Conservation (phyloP, 2,329 filamentous ascomycete genomes). For the Stagonosporopsis chrysanthemi region DNA sequence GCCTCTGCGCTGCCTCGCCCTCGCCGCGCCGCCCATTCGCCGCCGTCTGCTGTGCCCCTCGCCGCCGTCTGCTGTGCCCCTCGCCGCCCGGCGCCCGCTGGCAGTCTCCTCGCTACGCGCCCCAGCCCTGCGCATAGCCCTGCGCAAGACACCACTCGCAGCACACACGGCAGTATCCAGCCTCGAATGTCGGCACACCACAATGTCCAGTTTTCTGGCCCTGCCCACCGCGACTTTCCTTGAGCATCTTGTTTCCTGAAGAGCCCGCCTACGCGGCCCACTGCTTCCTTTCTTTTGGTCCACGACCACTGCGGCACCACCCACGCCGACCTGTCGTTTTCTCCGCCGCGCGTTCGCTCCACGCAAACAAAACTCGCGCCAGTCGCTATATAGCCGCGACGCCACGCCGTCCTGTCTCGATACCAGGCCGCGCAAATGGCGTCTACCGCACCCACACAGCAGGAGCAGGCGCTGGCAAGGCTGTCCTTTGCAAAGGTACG, state of each 20-base stretch:
- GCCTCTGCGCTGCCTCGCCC: constrained; percentile 14
- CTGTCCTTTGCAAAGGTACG: constrained; percentile 80
- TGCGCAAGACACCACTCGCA: constrained; percentile 10
- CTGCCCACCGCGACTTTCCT: constrained; percentile 58
- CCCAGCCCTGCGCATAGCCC: constrained; percentile 21
- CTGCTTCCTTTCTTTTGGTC: constrained; percentile 41
- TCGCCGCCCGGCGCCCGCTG: constrained; percentile 1
- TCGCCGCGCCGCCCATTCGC: constrained; percentile 5
- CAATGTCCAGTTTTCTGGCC: constrained; percentile 58
- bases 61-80: neutral
- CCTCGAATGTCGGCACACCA: constrained; percentile 56
- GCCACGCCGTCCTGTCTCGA: neutral
- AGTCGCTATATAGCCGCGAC: neutral
- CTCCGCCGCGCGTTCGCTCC: neutral
- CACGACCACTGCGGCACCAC: constrained; percentile 20
- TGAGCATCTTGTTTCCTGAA: constrained; percentile 59
- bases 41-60: constrained; percentile 1
- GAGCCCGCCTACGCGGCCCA: constrained; percentile 37
- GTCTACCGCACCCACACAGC: constrained; percentile 39
- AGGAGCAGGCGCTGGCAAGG: constrained; percentile 53
- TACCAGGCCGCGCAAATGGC: constrained; percentile 34
- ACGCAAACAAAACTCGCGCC: neutral
- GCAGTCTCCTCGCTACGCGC: constrained; percentile 12
- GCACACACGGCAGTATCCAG: constrained; percentile 20
- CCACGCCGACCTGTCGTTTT: constrained; percentile 9